phyloP scores from a whole-genome alignment of 805 yeast genomes.

The Wickerhamomyces mucosus region DNA sequence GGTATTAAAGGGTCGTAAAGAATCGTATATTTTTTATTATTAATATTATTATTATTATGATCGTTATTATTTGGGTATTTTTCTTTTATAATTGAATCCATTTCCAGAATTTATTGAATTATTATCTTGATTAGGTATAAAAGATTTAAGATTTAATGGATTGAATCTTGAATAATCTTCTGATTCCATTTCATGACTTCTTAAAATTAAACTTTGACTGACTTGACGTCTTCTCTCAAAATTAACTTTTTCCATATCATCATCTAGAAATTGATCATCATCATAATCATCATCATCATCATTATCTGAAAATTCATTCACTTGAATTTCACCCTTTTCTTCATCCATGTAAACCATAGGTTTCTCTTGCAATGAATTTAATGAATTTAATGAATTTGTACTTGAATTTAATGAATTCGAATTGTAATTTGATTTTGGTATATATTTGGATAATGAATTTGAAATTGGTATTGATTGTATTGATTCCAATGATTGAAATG shows the following conservation, averaged over 20 bases:
- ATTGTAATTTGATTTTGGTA: neutral
- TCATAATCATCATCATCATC: slow-evolving; percentile 1
- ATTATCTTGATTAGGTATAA: no score
- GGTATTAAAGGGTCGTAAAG: no score
- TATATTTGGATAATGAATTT: neutral
- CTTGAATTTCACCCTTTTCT: slow-evolving; percentile 6
- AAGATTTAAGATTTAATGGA: no score
- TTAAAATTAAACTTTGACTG: slow-evolving; percentile 12
- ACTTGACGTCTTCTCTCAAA: slow-evolving; percentile 3
- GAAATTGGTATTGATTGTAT: neutral
- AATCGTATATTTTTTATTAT: no score
- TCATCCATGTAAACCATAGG: slow-evolving; percentile 7
- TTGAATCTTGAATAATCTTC: slow-evolving; percentile 13
- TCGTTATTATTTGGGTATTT: no score
- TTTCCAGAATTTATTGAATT: no score
- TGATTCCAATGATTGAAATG: slow-evolving; percentile 1
- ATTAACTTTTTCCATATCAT: slow-evolving; percentile 4
- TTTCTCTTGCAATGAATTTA: neutral
- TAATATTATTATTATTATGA: no score
- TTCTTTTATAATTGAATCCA: no score
- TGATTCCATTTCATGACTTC: slow-evolving; percentile 17
- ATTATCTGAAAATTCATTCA: slow-evolving; percentile 1
- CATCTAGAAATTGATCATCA: neutral
- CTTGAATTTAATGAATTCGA: neutral
- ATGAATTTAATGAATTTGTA: neutral